Evolutionary conservation across 2,329 filamentous ascomycete genomes (phyloP).

Genomic region (Talaromyces atroroseus): DNA sequence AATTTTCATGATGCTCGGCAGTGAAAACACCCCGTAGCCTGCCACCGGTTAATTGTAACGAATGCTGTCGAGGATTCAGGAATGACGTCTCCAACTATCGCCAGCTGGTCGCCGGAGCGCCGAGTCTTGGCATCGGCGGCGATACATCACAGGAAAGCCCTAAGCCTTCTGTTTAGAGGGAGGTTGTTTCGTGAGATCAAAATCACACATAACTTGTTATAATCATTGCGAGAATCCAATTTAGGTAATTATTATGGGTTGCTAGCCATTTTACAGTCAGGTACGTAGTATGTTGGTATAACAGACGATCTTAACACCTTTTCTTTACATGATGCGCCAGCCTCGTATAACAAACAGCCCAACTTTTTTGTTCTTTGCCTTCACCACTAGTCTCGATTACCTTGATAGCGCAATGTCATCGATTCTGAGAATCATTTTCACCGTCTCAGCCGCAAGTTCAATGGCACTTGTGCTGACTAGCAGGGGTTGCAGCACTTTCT

Average conservation of each 20-base stretch:
- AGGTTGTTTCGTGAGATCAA: not conserved
- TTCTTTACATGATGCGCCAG: conserved; percentile 10
- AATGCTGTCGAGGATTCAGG: not conserved
- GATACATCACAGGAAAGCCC: not conserved
- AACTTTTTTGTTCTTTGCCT: conserved; percentile 8
- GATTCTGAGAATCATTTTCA: conserved; percentile 83
- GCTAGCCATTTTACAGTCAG: conserved; percentile 12
- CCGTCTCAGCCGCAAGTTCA: conserved; percentile 93
- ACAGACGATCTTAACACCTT: conserved; percentile 7
- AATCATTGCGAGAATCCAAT: not conserved
- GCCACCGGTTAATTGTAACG: not conserved
- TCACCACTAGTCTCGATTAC: conserved; percentile 16
- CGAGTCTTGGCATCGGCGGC: conserved; percentile 5
- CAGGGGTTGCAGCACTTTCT: conserved; percentile 93
- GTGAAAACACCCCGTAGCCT: not conserved
- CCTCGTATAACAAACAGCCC: conserved; percentile 7
- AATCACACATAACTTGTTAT: not conserved
- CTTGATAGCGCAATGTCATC: conserved; percentile 59
- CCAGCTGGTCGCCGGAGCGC: not conserved
- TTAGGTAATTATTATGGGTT: conserved; percentile 3
- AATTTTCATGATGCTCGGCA: not conserved
- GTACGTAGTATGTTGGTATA: conserved; percentile 5
- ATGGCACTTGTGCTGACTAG: conserved; percentile 96
- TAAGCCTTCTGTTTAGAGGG: too few species aligned
- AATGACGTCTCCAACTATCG: not conserved